These are phyloP conservation scores for Dujonia santamariae DNA, from an alignment of 1,139 yeast species.

Conservation along the genomic window DNA sequence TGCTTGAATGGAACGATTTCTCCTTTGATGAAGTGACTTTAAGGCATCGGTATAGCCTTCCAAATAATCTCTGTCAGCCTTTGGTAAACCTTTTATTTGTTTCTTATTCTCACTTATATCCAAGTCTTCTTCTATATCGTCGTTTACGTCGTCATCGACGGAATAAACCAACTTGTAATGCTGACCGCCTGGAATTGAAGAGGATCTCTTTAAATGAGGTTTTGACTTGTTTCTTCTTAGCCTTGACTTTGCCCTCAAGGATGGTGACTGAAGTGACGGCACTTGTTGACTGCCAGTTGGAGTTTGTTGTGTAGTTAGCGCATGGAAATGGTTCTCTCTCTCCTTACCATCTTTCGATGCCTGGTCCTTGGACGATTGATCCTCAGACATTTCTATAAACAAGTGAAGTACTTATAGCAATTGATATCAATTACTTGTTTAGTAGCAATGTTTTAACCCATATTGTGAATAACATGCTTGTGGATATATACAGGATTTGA, in stretches of 20 bases:
- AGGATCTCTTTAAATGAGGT: conserved; percentile 24
- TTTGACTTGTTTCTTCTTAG: conserved; percentile 19
- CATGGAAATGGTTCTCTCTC: conserved; percentile 1
- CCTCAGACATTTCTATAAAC: conserved; percentile 2
- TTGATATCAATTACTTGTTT: too few relatives aligned
- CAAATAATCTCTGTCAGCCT: conserved; percentile 54
- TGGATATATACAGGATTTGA: too few relatives aligned
- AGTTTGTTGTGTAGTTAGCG: background rate
- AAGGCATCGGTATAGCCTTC: conserved; percentile 76
- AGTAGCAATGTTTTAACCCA: too few relatives aligned
- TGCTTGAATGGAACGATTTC: conserved; percentile 9
- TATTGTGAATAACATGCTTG: too few relatives aligned
- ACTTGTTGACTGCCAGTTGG: conserved; percentile 2
- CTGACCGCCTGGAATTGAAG: conserved; percentile 14
- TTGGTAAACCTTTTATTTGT: conserved; percentile 7
- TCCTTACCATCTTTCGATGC: background rate
- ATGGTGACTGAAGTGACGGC: conserved; percentile 12
- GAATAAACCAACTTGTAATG: conserved; percentile 48
- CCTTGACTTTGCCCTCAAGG: conserved; percentile 14
- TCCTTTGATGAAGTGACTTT: conserved; percentile 34
- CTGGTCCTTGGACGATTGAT: background rate
- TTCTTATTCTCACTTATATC: conserved; percentile 20
- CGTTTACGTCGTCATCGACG: conserved; percentile 68
- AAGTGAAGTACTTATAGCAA: too few relatives aligned
- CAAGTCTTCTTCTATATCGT: conserved; percentile 32